Evolutionary conservation across 257 asterid genomes (phyloP), one percentile per base, ranked within the genome.

Genomic region (Solanum clarkiae): DNA sequence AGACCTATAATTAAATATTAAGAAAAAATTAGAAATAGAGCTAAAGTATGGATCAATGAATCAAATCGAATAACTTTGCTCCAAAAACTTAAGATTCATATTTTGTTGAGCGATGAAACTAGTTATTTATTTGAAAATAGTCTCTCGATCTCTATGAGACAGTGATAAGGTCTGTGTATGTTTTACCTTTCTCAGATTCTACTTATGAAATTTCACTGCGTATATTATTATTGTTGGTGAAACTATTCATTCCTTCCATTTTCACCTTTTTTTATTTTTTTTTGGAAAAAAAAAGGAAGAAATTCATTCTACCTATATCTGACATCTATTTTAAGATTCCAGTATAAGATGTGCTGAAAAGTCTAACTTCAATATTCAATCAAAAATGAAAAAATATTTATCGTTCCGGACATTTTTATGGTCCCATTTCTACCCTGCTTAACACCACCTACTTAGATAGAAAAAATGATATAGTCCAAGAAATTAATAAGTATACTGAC

Each of bases 31-130:
- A 16, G 3, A 0, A 16, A 7, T 3, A 15, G 1, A 16, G 0
- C 7, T 3, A 68, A 32, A 14, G 29, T 15, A 29, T 3, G 5
- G 0, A 4, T 5, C 10, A 14, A 0, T 2, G 6, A 5, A 17
- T 56, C 18, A 0, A 70, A 18, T 1, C 4, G 17, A 70, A 8
- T 40, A 42, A 18, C 1, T 18, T 42, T 70, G 0, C 0, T 40
- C 74, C 77, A 93, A 89, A 93, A 89, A 93, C 88, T 94, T 89
- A 82, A 9, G 82, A 87, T 59, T 47, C 84, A 91, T 87, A 86
- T 84, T 89, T 88, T 92, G 95, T 86, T 91, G 91, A 91, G 89
- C 85, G 87, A 88, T 85, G 74, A 17, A 57, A 59, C 84, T 87
- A 68, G 77, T 86, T 32, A 32, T 32, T 32, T 32, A 6, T 36